Evolutionary conservation across 768 basidiomycete species (phyloP), one percentile per base, ranked within the genome.

Genomic region (Collybia nuda): DNA sequence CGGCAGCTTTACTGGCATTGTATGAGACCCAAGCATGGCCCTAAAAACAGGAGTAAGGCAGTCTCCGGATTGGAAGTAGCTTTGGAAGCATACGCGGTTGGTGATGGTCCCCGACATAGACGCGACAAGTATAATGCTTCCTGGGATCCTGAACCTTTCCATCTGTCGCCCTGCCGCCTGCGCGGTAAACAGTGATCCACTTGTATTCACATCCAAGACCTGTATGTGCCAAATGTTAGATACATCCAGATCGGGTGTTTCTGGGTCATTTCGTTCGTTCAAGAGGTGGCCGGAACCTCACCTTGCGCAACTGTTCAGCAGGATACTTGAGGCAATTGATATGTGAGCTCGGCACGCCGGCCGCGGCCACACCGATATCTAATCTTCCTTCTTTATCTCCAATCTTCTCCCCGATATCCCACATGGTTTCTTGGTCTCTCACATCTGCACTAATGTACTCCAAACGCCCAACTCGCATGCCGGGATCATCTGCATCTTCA

Each of bases 341-440:
- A 53, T 85, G 73, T 0, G 70, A 58, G 56, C 77, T 80, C 60
- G 87, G 61, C 46, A 91, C 78, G 18, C 89, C 90, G 38, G 90
- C 89, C 15, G 89, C 88, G 2, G 88, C 89, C 50, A 91, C 66
- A 57, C 86, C 88, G 14, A 85, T 74, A 62, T 92, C 88, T 71
- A 91, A 76, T 55, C 88, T 71, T 14, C 80, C 78, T 54, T 91
- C 89, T 55, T 69, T 73, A 52, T 86, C 75, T 1, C 82, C 87
- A 43, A 92, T 82, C 56, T 75, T 73, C 60, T 78, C 69, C 14
- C 67, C 82, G 44, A 70, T 64, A 39, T 69, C 72, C 84, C 87
- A 88, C 59, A 84, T 61, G 28, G 61, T 56, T 38, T 72, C 62
- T 69, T 90, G 87, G 56, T 88, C 71, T 44, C 76, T 78, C 47